phyloP scores from a whole-genome alignment of 805 yeast species.

The Nakazawaea wickerhamii region DNA sequence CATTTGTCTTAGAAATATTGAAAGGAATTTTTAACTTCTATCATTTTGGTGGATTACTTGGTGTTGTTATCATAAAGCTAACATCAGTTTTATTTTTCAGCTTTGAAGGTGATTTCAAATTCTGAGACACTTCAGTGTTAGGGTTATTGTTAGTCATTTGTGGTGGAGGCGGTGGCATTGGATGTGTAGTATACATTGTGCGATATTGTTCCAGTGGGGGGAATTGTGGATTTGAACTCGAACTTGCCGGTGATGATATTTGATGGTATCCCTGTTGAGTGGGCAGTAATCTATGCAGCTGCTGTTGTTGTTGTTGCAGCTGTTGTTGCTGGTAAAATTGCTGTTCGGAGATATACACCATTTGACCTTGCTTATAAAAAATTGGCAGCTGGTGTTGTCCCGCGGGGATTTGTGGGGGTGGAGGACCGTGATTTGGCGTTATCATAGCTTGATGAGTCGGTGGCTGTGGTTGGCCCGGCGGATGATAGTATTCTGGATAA shows the following conservation, averaged over 20 bases:
- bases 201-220: too few relatives aligned
- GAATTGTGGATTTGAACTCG: not conserved
- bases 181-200: too few relatives aligned
- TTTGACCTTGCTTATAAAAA: not conserved
- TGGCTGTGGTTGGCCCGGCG: conserved; percentile 10
- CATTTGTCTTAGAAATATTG: too few relatives aligned
- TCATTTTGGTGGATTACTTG: conserved; percentile 21
- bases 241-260: not conserved
- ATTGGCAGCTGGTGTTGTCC: conserved; percentile 1
- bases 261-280: not conserved
- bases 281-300: not conserved
- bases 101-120: not conserved
- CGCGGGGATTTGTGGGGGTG: conserved; percentile 14
- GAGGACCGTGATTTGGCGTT: conserved; percentile 8
- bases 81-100: conserved; percentile 10
- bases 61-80: conserved; percentile 20
- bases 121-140: not conserved
- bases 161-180: not conserved
- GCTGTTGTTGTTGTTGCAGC: conserved; percentile 4
- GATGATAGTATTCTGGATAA: not conserved
- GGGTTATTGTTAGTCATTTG: not conserved
- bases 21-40: not conserved
- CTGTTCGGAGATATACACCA: conserved; percentile 4
- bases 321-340: conserved; percentile 9
- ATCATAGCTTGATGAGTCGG: not conserved